Percentiles rank a stretch among this genome's conserved stretches.
Conservation (phyloP, 495 filamentous ascomycete species). For the Neurospora sp. region DNA sequence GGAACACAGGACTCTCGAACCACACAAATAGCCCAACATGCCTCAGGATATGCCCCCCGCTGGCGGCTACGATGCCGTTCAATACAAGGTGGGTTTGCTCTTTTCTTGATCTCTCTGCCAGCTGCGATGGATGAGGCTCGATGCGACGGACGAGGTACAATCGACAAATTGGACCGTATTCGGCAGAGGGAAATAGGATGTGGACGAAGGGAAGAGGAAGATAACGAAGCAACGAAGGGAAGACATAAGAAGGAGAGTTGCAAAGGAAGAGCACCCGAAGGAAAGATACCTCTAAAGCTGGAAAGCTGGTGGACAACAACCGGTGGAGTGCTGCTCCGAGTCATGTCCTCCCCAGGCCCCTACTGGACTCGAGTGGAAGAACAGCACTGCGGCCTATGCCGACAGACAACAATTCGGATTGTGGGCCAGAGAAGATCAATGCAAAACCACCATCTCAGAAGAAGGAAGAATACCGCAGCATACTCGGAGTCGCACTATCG, state of each 20-base stretch:
- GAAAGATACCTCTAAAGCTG: too few species aligned
- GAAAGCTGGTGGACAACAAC: too few species aligned
- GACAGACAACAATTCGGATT: neutral
- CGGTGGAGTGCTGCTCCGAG: too few species aligned
- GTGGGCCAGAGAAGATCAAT: neutral
- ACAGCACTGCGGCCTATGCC: neutral
- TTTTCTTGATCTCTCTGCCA: neutral
- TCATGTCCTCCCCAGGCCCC: neutral
- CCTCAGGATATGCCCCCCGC: conserved; percentile 85
- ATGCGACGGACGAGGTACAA: neutral
- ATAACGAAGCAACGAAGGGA: neutral
- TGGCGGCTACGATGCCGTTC: conserved; percentile 90
- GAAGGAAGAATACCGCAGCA: neutral
- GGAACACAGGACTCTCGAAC: conserved; percentile 2
- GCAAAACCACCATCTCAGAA: neutral
- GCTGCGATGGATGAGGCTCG: neutral
- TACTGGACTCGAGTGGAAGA: neutral
- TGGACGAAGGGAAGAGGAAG: neutral
- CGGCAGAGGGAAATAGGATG: neutral
- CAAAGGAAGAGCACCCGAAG: too few species aligned
- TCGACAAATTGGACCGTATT: too few species aligned
- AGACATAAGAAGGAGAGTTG: neutral
- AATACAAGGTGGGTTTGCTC: conserved; percentile 72
- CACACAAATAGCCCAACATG: conserved; percentile 36
- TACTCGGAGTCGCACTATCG: neutral